phyloP scores from a whole-genome alignment of 768 basidiomycete species.

The Macrolepiota fuliginosa region DNA sequence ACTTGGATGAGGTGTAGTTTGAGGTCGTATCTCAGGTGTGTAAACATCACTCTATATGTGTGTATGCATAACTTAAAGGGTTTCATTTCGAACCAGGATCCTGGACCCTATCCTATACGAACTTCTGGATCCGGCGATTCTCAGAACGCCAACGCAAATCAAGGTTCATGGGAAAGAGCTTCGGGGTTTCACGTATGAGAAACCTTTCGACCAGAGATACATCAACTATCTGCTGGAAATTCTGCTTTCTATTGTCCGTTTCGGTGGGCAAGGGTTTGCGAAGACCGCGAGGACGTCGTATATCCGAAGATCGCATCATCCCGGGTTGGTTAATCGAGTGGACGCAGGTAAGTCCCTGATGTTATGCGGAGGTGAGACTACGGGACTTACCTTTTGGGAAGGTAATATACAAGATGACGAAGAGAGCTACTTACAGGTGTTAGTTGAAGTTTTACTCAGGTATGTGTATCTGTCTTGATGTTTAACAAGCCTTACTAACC shows the following conservation, averaged over 20 bases:
- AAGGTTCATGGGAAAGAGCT: slow-evolving; percentile 67
- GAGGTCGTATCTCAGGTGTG: slow-evolving; percentile 86
- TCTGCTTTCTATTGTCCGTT: slow-evolving; percentile 72
- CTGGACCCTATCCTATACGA: slow-evolving; percentile 85
- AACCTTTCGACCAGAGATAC: slow-evolving; percentile 75
- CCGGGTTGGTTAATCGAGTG: slow-evolving; percentile 59
- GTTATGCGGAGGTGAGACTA: background rate
- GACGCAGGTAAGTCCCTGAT: slow-evolving; percentile 45
- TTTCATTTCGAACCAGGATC: slow-evolving; percentile 46
- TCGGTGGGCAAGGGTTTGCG: slow-evolving; percentile 87
- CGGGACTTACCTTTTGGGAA: slow-evolving; percentile 15
- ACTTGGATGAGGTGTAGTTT: slow-evolving; percentile 97
- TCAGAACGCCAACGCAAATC: slow-evolving; percentile 42
- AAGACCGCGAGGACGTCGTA: slow-evolving; percentile 66
- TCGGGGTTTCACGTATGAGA: slow-evolving; percentile 65
- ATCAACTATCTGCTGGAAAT: slow-evolving; percentile 74
- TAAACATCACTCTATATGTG: background rate
- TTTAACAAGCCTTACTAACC: background rate
- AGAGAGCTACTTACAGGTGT: slow-evolving; percentile 71
- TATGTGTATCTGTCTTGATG: slow-evolving; percentile 29
- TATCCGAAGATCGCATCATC: slow-evolving; percentile 64
- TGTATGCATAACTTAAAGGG: background rate
- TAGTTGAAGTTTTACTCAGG: slow-evolving; percentile 75
- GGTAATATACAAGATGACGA: slow-evolving; percentile 46
- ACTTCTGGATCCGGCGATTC: slow-evolving; percentile 68